These are phyloP conservation scores for Vigna radiata DNA, from an alignment of 306 rosid species.

Conservation along the genomic window DNA sequence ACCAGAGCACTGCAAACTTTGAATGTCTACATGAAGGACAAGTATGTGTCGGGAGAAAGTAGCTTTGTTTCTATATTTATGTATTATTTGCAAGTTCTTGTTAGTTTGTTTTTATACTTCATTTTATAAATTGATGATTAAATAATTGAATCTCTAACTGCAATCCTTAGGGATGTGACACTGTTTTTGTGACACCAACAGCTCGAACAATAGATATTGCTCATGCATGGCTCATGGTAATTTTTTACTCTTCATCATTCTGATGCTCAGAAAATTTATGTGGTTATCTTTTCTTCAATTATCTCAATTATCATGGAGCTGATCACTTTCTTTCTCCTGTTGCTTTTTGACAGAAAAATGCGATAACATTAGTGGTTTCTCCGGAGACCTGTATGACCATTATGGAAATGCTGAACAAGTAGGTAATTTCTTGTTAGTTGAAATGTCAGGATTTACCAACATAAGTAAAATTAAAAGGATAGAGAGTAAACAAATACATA, in stretches of 20 bases:
- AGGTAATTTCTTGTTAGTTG: conserved; percentile 46
- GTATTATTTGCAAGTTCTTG: conserved; percentile 33
- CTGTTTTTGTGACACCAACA: conserved; percentile 94
- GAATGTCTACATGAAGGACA: conserved; percentile 77
- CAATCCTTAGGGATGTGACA: conserved; percentile 94
- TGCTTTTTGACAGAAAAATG: conserved; percentile 69
- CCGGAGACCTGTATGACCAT: conserved; percentile 67
- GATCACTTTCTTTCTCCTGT: conserved; percentile 39
- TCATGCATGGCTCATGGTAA: conserved; percentile 94
- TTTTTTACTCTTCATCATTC: conserved; percentile 20
- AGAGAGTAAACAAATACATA: background rate
- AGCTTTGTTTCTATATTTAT: conserved; percentile 44
- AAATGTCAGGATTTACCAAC: conserved; percentile 23
- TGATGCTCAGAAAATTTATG: background rate
- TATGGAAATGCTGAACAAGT: conserved; percentile 81
- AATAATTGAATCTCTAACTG: conserved; percentile 77
- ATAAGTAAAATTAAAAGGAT: conserved; percentile 1
- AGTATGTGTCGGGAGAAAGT: conserved; percentile 56
- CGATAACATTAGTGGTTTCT: conserved; percentile 71
- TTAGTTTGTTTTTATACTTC: conserved; percentile 53
- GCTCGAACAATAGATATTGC: conserved; percentile 97
- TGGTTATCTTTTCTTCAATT: conserved; percentile 40
- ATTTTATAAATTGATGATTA: conserved; percentile 64
- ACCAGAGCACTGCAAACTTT: conserved; percentile 91
- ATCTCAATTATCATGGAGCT: conserved; percentile 20